These are phyloP conservation scores for Grifola frondosa DNA, from an alignment of 1,284 basidiomycete species.

Conservation along the genomic window DNA sequence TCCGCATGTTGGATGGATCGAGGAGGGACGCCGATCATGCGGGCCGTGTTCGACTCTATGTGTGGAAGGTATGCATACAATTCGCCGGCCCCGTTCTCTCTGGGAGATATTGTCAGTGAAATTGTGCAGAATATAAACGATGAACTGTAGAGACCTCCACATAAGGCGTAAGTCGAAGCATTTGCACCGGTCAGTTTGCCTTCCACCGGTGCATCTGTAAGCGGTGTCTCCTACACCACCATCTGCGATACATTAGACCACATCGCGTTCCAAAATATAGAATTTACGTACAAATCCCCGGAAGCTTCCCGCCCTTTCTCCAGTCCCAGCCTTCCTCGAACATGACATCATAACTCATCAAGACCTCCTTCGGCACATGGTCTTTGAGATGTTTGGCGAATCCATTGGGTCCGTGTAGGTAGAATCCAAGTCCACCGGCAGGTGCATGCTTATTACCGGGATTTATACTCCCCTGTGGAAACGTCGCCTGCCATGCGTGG, in stretches of 20 bases:
- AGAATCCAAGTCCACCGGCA: constrained; percentile 63
- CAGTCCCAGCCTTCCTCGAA: constrained; percentile 58
- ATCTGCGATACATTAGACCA: too few relatives aligned
- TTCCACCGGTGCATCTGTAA: constrained; percentile 60
- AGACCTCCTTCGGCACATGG: constrained; percentile 42
- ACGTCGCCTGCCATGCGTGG: constrained; percentile 59
- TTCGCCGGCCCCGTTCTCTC: constrained; percentile 48
- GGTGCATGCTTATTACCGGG: constrained; percentile 40
- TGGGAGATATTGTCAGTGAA: constrained; percentile 16
- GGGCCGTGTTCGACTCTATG: constrained; percentile 40
- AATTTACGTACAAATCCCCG: constrained; percentile 58
- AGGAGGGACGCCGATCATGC: constrained; percentile 49
- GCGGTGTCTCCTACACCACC: constrained; percentile 56
- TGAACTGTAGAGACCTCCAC: constrained; percentile 51
- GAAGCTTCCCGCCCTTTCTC: constrained; percentile 64
- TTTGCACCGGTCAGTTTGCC: constrained; percentile 51
- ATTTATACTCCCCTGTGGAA: constrained; percentile 60
- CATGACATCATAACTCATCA: constrained; percentile 60
- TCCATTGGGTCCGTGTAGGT: constrained; percentile 46
- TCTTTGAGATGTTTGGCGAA: constrained; percentile 38
- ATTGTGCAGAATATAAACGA: too few relatives aligned
- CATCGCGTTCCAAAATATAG: too few relatives aligned
- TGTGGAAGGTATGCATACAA: constrained; percentile 61
- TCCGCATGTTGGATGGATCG: constrained; percentile 49
- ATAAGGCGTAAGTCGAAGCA: constrained; percentile 63